Evolutionary conservation across 148 eudicot genomes (phyloP).

Genomic region (Diospyros kaki): DNA sequence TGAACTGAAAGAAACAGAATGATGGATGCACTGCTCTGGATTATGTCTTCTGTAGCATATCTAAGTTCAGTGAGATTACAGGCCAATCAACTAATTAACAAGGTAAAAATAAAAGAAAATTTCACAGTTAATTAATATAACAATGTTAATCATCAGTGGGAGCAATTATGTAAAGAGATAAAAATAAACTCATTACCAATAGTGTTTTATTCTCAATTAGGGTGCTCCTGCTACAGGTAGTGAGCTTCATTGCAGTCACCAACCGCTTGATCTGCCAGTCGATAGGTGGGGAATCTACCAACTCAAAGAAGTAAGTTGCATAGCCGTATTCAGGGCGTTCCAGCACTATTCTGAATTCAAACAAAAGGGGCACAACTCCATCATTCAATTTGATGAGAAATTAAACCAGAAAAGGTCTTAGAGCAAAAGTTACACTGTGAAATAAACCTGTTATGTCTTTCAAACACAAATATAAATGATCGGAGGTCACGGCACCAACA

Average conservation of each 20-base stretch:
- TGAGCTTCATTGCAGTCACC: conserved; percentile 88
- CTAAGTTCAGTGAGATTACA: neutral
- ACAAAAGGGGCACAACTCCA: neutral
- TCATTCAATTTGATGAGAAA: neutral
- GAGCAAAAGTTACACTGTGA: conserved; percentile 1
- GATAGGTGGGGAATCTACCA: conserved; percentile 54
- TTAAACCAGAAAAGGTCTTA: neutral
- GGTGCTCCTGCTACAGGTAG: conserved; percentile 68
- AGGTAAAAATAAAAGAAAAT: neutral
- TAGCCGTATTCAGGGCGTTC: conserved; percentile 99
- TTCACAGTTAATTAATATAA: neutral
- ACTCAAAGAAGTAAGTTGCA: conserved; percentile 77
- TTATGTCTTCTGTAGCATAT: neutral
- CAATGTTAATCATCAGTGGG: neutral
- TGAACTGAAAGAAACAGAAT: neutral
- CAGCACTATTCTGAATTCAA: conserved; percentile 77
- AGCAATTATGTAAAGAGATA: conserved; percentile 5
- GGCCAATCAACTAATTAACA: conserved; percentile 6
- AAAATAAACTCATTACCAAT: conserved; percentile 38
- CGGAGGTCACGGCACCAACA: conserved; percentile 99
- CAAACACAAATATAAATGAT: conserved; percentile 87
- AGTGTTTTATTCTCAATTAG: conserved; percentile 78
- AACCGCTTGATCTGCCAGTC: conserved; percentile 90
- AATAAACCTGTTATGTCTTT: conserved; percentile 80
- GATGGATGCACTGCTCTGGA: neutral